phyloP scores from a whole-genome alignment of 2,329 filamentous ascomycete genomes.

The Colletotrichum sp. region DNA sequence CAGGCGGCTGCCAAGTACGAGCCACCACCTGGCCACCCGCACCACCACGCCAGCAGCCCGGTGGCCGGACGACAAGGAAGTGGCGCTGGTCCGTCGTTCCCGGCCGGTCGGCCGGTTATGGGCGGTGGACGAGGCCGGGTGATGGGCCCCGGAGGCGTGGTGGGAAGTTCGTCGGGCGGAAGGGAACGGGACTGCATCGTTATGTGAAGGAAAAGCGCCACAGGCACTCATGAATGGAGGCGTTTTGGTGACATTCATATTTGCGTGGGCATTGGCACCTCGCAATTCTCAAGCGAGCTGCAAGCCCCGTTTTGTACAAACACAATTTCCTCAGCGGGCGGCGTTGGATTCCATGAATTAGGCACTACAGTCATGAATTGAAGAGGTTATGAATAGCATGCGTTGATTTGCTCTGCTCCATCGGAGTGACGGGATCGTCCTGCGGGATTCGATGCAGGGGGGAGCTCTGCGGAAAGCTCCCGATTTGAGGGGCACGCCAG shows the following conservation, averaged over 20 bases:
- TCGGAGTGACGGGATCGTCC: background rate
- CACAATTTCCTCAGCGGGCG: background rate
- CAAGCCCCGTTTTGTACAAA: background rate
- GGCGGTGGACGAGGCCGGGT: slow-evolving; percentile 11
- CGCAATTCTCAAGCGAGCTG: background rate
- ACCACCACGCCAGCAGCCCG: slow-evolving; percentile 47
- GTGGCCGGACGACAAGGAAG: slow-evolving; percentile 18
- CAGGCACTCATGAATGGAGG: background rate
- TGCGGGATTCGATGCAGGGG: background rate
- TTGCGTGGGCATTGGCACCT: background rate
- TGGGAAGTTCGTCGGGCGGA: slow-evolving; percentile 10
- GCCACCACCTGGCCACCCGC: slow-evolving; percentile 57
- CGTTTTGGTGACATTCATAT: background rate
- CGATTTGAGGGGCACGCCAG: background rate
- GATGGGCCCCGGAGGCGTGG: slow-evolving; percentile 10
- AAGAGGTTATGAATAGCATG: background rate
- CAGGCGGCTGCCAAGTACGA: slow-evolving; percentile 55
- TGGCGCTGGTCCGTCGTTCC: slow-evolving; percentile 6
- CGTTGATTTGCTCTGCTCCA: background rate
- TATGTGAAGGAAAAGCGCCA: slow-evolving; percentile 41
- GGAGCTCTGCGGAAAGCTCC: background rate
- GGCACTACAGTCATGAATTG: background rate
- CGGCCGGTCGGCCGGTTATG: slow-evolving; percentile 9
- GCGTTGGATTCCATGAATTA: slow-evolving; percentile 10
- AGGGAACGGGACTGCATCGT: slow-evolving; percentile 47